Conservation (phyloP, 1,284 basidiomycete species). For the Boletus mariae region DNA sequence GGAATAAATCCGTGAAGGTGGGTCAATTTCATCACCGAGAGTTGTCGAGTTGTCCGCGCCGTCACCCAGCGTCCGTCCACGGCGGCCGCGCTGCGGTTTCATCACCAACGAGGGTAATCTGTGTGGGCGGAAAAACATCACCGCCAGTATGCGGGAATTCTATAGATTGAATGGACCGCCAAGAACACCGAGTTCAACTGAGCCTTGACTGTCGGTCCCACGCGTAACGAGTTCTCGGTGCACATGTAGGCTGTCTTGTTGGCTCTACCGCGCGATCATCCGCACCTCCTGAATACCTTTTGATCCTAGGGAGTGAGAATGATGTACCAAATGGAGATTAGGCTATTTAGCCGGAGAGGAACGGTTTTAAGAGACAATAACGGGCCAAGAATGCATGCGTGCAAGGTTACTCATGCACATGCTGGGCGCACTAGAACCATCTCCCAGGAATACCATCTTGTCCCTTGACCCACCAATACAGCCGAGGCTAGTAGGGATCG, state of each 20-base stretch:
- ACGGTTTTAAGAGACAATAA: conserved; percentile 55
- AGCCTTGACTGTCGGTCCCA: background rate
- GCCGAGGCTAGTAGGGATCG: conserved; percentile 1
- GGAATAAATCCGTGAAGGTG: background rate
- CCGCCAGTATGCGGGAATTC: background rate
- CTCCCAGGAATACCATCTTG: background rate
- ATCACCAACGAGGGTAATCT: background rate
- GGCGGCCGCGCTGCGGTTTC: background rate
- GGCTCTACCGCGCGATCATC: background rate
- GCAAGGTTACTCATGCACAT: conserved; percentile 1
- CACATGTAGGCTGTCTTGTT: background rate
- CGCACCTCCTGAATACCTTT: conserved; percentile 24
- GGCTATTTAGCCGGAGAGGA: conserved; percentile 3
- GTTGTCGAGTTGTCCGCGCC: background rate
- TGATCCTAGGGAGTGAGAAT: conserved; percentile 42
- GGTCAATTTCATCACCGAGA: background rate
- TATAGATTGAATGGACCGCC: background rate
- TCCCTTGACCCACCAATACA: background rate
- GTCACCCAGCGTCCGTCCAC: background rate
- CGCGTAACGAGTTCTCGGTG: background rate
- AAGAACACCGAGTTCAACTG: background rate
- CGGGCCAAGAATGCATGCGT: conserved; percentile 18
- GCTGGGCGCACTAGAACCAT: background rate
- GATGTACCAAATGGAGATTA: conserved; percentile 24
- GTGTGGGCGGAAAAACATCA: conserved; percentile 1